phyloP scores from a whole-genome alignment of 148 eudicot genomes.

The Silene latifolia region DNA sequence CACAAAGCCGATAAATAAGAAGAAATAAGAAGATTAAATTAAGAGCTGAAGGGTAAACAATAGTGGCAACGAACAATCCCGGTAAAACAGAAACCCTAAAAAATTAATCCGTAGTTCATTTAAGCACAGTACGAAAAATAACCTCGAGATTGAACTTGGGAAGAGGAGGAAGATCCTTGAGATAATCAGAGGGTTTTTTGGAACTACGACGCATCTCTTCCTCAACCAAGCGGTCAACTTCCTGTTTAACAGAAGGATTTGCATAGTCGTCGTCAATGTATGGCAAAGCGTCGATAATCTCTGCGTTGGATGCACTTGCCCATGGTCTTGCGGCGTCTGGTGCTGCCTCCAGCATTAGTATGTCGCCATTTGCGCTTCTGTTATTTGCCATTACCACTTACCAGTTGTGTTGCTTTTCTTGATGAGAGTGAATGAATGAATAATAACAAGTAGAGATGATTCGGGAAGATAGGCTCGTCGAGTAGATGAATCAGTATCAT shows the following conservation, averaged over 20 bases:
- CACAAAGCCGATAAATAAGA: not conserved
- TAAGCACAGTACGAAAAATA: too few relatives aligned
- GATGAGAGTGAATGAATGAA: too few relatives aligned
- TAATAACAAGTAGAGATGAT: too few relatives aligned
- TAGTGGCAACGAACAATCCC: too few relatives aligned
- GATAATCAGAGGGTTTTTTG: slow-evolving; percentile 78
- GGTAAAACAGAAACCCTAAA: slow-evolving; percentile 13
- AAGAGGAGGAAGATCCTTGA: slow-evolving; percentile 70
- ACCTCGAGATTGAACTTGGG: slow-evolving; percentile 60
- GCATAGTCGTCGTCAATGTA: slow-evolving; percentile 90
- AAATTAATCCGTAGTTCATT: too few relatives aligned
- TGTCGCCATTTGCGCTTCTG: slow-evolving; percentile 32
- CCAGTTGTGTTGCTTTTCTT: too few relatives aligned
- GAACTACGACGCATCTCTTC: slow-evolving; percentile 83
- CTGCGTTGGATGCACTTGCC: slow-evolving; percentile 50
- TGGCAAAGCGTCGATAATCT: slow-evolving; percentile 71
- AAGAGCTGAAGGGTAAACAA: too few relatives aligned
- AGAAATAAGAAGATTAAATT: too few relatives aligned
- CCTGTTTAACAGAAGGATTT: slow-evolving; percentile 57
- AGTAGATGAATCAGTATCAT: too few relatives aligned
- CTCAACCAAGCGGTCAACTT: slow-evolving; percentile 81
- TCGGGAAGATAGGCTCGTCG: too few relatives aligned
- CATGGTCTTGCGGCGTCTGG: slow-evolving; percentile 44
- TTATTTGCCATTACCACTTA: slow-evolving; percentile 19
- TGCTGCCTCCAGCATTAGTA: slow-evolving; percentile 74